Percentiles rank a stretch among this genome's conserved stretches.
phyloP scores from a whole-genome alignment of 2,329 filamentous ascomycete genomes.

The Allantophomopsis cytisporea region DNA sequence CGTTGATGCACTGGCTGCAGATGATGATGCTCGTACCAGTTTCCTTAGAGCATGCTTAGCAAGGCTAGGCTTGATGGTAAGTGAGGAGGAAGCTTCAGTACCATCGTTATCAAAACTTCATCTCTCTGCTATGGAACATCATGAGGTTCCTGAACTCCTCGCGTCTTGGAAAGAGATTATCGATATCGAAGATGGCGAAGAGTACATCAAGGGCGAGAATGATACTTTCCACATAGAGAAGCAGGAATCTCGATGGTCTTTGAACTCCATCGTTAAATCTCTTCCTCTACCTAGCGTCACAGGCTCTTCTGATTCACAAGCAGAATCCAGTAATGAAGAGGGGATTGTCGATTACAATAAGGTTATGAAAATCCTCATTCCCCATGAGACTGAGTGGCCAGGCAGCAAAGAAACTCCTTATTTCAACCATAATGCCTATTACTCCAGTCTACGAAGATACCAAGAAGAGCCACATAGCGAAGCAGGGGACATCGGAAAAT shows the following conservation, averaged over 20 bases:
- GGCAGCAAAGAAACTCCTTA: slow-evolving; percentile 62
- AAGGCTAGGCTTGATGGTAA: slow-evolving; percentile 74
- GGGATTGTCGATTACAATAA: slow-evolving; percentile 63
- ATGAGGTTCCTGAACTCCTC: slow-evolving; percentile 55
- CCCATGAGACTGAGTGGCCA: slow-evolving; percentile 57
- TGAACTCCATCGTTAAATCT: slow-evolving; percentile 38
- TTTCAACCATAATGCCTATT: slow-evolving; percentile 77
- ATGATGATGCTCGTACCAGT: slow-evolving; percentile 54
- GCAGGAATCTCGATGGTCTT: slow-evolving; percentile 43
- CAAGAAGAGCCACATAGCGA: slow-evolving; percentile 37
- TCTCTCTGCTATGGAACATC: slow-evolving; percentile 55
- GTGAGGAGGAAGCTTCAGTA: slow-evolving; percentile 51
- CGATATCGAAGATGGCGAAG: slow-evolving; percentile 47
- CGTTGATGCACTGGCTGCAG: slow-evolving; percentile 50
- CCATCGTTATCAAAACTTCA: slow-evolving; percentile 75
- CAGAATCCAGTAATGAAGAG: slow-evolving; percentile 22
- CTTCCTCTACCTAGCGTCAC: slow-evolving; percentile 20
- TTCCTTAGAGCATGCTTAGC: slow-evolving; percentile 71
- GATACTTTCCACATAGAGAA: slow-evolving; percentile 74
- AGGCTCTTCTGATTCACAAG: slow-evolving; percentile 4
- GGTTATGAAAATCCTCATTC: slow-evolving; percentile 58
- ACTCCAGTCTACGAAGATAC: slow-evolving; percentile 55
- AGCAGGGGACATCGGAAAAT: slow-evolving; percentile 57
- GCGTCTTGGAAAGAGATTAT: slow-evolving; percentile 54
- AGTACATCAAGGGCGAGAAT: slow-evolving; percentile 66